A percentile compares a stretch with the other conserved stretches of the same genome.
phyloP scores from a whole-genome alignment of 2,329 filamentous ascomycete genomes.

The Fusarium falciforme region DNA sequence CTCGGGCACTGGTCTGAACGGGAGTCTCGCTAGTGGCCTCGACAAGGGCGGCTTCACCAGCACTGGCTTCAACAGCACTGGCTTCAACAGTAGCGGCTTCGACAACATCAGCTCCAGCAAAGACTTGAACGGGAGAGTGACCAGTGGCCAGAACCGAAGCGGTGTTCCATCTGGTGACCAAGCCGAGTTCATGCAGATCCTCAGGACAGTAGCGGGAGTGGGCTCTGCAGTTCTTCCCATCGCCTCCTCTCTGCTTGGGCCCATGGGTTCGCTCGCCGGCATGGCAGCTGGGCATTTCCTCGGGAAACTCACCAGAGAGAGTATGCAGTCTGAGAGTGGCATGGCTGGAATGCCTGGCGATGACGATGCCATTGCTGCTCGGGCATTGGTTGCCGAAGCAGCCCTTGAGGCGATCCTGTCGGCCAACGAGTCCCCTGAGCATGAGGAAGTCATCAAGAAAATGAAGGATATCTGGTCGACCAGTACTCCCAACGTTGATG shows the following conservation, averaged over 20 bases:
- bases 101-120: not conserved
- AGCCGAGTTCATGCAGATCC: not conserved
- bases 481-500: slow-evolving; percentile 10
- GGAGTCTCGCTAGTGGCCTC: not conserved
- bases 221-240: not conserved
- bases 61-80: not conserved
- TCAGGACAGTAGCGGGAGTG: not conserved
- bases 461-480: slow-evolving; percentile 20
- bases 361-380: slow-evolving; percentile 20
- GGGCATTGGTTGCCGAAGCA: slow-evolving; percentile 38
- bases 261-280: not conserved
- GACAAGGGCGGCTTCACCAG: not conserved
- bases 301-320: not conserved
- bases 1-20: not conserved
- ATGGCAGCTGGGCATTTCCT: not conserved
- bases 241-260: not conserved
- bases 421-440: slow-evolving; percentile 5
- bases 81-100: not conserved
- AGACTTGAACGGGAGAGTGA: not conserved
- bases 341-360: not conserved
- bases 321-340: not conserved
- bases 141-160: not conserved
- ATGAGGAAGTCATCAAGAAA: slow-evolving; percentile 13
- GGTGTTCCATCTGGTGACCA: not conserved
- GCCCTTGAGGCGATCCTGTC: slow-evolving; percentile 33